Conservation (phyloP, 108 stramenopile species). For the Mediolabrus comicus region DNA sequence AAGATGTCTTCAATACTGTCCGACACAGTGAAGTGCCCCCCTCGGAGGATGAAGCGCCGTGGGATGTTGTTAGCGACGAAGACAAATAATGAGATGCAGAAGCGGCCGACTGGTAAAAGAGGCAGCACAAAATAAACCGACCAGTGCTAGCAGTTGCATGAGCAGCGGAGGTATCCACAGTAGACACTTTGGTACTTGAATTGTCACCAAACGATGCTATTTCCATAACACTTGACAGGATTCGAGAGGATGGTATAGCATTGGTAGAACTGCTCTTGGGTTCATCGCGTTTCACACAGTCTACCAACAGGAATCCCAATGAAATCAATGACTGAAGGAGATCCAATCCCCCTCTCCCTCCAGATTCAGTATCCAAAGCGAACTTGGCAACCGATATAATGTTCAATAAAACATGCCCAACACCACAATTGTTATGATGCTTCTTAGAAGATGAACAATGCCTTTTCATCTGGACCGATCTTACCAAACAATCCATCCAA, state of each 20-base stretch:
- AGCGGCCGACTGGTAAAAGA: constrained; percentile 43
- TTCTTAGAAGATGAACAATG: not conserved
- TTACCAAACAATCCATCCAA: constrained; percentile 46
- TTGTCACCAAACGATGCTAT: constrained; percentile 4
- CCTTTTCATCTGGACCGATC: constrained; percentile 16
- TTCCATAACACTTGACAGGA: constrained; percentile 18
- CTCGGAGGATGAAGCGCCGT: not conserved
- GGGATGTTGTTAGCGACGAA: constrained; percentile 7
- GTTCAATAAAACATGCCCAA: constrained; percentile 24
- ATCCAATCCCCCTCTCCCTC: constrained; percentile 13
- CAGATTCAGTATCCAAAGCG: constrained; percentile 18
- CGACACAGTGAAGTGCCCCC: constrained; percentile 38
- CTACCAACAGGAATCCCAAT: constrained; percentile 45
- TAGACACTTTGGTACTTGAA: not conserved
- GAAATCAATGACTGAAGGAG: constrained; percentile 36
- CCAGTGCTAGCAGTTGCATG: constrained; percentile 35
- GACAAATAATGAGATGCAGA: constrained; percentile 20
- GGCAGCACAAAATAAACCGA: constrained; percentile 26
- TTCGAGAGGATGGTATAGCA: not conserved
- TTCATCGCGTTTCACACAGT: constrained; percentile 51
- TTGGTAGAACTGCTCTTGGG: not conserved
- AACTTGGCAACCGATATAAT: constrained; percentile 37
- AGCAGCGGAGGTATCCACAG: constrained; percentile 18
- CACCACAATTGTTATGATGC: not conserved
- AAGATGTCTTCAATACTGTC: constrained; percentile 27